phyloP scores from a whole-genome alignment of 2,329 filamentous ascomycete genomes.

The Aspergillus sojae region DNA sequence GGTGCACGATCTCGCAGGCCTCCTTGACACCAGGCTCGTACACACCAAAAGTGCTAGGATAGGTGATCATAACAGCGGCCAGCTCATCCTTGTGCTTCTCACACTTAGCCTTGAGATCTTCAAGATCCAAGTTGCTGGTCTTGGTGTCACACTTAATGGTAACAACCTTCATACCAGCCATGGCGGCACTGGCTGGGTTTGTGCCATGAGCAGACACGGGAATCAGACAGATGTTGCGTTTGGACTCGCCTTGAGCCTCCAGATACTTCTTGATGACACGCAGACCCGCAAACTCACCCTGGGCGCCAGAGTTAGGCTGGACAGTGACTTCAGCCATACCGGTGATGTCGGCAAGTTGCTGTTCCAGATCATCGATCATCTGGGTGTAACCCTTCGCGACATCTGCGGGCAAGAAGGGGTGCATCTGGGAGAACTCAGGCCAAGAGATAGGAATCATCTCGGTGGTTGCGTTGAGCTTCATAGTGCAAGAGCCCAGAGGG shows the following conservation, averaged over 20 bases:
- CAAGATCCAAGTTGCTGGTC: constrained; percentile 87
- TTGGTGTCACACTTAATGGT: constrained; percentile 85
- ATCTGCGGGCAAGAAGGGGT: constrained; percentile 73
- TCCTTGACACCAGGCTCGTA: constrained; percentile 89
- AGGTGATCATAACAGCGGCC: constrained; percentile 94
- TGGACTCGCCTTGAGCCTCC: constrained; percentile 63
- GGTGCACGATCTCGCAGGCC: constrained; percentile 82
- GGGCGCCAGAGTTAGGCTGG: constrained; percentile 93
- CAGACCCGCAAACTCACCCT: constrained; percentile 91
- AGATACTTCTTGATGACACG: constrained; percentile 85
- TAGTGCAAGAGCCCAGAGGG: constrained; percentile 92
- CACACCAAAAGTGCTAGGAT: constrained; percentile 91
- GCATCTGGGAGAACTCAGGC: constrained; percentile 74
- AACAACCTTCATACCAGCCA: constrained; percentile 94
- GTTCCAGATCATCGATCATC: constrained; percentile 72
- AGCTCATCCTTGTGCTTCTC: constrained; percentile 83
- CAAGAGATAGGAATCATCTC: constrained; percentile 88
- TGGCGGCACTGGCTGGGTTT: constrained; percentile 91
- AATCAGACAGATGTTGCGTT: constrained; percentile 89
- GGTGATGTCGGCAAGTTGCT: constrained; percentile 78
- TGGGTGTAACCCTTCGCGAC: constrained; percentile 68
- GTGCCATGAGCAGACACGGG: constrained; percentile 94
- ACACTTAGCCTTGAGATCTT: constrained; percentile 83
- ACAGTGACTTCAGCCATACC: constrained; percentile 88
- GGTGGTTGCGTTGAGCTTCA: constrained; percentile 94